A percentile compares a stretch with the other conserved stretches of the same genome.
Conservation (phyloP, 1,284 basidiomycete genomes). For the Vanrija sp. region DNA sequence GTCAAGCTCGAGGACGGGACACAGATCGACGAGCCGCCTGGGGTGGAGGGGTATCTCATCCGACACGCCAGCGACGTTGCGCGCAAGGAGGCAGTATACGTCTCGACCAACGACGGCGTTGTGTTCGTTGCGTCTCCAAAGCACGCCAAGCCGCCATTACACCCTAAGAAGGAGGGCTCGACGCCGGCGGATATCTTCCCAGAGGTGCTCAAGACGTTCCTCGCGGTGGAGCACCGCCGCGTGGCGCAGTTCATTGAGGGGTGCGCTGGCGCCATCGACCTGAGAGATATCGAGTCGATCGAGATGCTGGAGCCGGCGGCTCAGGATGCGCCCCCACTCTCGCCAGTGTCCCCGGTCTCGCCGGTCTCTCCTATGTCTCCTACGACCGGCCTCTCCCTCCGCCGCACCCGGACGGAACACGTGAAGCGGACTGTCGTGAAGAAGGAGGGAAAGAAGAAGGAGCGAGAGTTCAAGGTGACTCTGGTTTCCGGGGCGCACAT, state of each 20-base stretch:
- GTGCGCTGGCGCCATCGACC: constrained; percentile 36
- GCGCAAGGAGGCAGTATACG: constrained; percentile 31
- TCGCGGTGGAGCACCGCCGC: constrained; percentile 29
- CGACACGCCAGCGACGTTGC: constrained; percentile 21
- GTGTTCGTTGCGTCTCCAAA: constrained; percentile 28
- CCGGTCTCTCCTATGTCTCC: no score
- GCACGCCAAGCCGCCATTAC: constrained; percentile 33
- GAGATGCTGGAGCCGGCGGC: constrained; percentile 3
- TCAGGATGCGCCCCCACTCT: no score
- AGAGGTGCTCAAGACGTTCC: constrained; percentile 27
- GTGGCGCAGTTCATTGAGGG: constrained; percentile 30
- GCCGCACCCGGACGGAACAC: neutral
- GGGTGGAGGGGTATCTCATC: constrained; percentile 42
- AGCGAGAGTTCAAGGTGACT: constrained; percentile 30
- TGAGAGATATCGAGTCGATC: constrained; percentile 34
- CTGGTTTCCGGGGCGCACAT: constrained; percentile 11
- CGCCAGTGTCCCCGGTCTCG: no score
- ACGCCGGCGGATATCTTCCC: constrained; percentile 36
- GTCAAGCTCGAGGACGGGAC: constrained; percentile 39
- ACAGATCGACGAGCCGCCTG: constrained; percentile 37
- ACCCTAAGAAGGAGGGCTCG: constrained; percentile 23
- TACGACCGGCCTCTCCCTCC: neutral
- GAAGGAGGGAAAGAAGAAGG: constrained; percentile 6
- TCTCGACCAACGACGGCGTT: constrained; percentile 39
- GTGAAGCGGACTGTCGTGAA: neutral